A percentile compares a stretch with the other conserved stretches of the same genome.
These are phyloP conservation scores for Anethum foeniculum DNA, from an alignment of 140 eudicot species.

Conservation along the genomic window DNA sequence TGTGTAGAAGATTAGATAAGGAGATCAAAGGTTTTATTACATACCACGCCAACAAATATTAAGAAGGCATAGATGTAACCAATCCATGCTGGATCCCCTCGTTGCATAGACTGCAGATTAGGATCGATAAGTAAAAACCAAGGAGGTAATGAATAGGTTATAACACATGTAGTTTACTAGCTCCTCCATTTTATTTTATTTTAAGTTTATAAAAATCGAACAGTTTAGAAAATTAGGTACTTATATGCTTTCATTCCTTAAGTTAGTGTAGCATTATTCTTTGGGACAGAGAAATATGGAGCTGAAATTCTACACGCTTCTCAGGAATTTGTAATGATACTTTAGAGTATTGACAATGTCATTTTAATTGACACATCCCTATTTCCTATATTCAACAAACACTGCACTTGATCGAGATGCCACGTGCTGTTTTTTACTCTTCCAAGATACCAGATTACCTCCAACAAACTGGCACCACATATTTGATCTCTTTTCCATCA, in stretches of 20 bases:
- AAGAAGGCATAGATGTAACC: conserved; percentile 78
- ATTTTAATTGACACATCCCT: neutral
- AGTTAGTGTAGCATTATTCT: neutral
- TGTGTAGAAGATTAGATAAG: neutral
- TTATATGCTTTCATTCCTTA: neutral
- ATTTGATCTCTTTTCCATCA: neutral
- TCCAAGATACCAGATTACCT: neutral
- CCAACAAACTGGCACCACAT: neutral
- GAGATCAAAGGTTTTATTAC: conserved; percentile 11
- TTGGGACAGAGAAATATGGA: neutral
- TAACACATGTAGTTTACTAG: neutral
- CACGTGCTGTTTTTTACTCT: neutral
- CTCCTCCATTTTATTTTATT: neutral
- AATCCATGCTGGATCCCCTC: conserved; percentile 68
- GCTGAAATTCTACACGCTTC: neutral
- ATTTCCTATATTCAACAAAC: neutral
- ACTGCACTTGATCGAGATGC: neutral
- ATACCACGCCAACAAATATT: conserved; percentile 90
- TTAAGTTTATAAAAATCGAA: neutral
- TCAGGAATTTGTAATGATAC: neutral
- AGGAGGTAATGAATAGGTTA: neutral
- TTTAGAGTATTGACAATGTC: neutral
- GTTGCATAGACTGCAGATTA: conserved; percentile 77
- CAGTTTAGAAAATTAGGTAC: neutral
- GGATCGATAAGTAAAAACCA: conserved; percentile 6